Conservation (phyloP, 208 protist genomes). For the Trypanosoma mega region DNA sequence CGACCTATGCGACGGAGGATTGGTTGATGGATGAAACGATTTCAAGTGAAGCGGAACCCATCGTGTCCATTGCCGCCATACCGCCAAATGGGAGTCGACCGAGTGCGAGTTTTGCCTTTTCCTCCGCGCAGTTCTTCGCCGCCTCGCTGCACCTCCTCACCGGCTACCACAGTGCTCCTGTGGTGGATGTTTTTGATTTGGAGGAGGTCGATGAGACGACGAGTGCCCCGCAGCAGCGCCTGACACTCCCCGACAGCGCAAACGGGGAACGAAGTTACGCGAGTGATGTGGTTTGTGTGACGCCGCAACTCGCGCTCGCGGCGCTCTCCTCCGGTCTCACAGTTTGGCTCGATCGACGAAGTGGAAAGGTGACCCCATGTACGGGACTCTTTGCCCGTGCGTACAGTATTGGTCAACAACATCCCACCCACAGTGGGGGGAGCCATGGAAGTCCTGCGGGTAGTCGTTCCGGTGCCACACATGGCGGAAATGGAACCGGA, state of each 20-base stretch:
- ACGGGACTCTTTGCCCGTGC: conserved; percentile 19
- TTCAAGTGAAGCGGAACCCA: background rate
- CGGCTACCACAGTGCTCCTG: conserved; percentile 35
- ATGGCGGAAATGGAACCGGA: background rate
- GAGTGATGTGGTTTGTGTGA: conserved; percentile 34
- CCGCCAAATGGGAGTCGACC: conserved; percentile 1
- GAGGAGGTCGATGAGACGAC: conserved; percentile 69
- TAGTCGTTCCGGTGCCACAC: too few species aligned
- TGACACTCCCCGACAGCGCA: conserved; percentile 22
- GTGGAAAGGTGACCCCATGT: conserved; percentile 9
- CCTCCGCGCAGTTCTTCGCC: conserved; percentile 46
- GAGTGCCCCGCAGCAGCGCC: conserved; percentile 45
- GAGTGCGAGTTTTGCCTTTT: conserved; percentile 39
- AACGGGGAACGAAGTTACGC: conserved; percentile 15
- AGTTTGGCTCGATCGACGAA: conserved; percentile 44
- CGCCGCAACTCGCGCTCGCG: conserved; percentile 33
- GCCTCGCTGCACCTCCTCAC: conserved; percentile 42
- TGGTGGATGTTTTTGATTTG: conserved; percentile 75
- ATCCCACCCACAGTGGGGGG: too few species aligned
- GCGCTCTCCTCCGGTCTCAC: conserved; percentile 49
- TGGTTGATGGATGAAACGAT: conserved; percentile 2
- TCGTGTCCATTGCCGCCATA: background rate
- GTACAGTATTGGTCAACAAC: conserved; percentile 26
- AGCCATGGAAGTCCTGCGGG: too few species aligned
- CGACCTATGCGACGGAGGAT: conserved; percentile 13